Base-by-base conservation (phyloP, 2,329 filamentous ascomycete genomes). In the Penicillium sp. region DNA sequence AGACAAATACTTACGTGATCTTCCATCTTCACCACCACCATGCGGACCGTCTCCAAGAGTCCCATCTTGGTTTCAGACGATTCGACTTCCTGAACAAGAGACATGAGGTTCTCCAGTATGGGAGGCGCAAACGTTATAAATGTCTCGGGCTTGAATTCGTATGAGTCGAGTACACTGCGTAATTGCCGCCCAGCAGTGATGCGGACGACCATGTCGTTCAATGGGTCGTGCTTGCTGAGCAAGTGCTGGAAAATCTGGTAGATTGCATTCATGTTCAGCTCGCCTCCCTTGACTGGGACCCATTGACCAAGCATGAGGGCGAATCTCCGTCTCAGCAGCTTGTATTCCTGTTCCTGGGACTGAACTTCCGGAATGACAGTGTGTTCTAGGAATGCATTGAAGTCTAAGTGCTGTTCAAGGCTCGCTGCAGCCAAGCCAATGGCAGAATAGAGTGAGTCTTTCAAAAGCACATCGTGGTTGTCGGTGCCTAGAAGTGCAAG, bases 401-500 rank as follows among this genome's bases (percentile, higher is more conserved):
- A 97, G 68, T 97, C 87, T 55, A 96, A 82, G 10, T 82, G 77
- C 39, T 84, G 75, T 51, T 85, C 79, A 13, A 97, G 75, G 33
- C 91, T 84, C 2, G 88, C 79, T 1, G 91, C 88, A 0, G 93
- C 83, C 42, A 96, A 78, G 2, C 92, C 91, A 73, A 99, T 86
- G 10, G 92, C 90, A 4, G 89, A 95, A 65, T 99, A 99, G 0
- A 97, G 84, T 0, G 92, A 92, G 66, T 99, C 93, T 66, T 96
- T 97, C 52, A 88, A 83, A 13, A 93, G 78, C 11, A 97, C 80
- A 55, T 93, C 84, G 35, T 77, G 77, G 53, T 83, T 83, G 10
- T 81, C 73, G 4, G 76, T 75, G n/a, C 70, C 77, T 80, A 46
- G 13, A 9, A 14, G 11, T 18, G 25, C 12, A 3, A 51, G 3